These are phyloP conservation scores for Hypocreales sp. DNA, from an alignment of 2,329 filamentous ascomycete species.

Conservation along the genomic window DNA sequence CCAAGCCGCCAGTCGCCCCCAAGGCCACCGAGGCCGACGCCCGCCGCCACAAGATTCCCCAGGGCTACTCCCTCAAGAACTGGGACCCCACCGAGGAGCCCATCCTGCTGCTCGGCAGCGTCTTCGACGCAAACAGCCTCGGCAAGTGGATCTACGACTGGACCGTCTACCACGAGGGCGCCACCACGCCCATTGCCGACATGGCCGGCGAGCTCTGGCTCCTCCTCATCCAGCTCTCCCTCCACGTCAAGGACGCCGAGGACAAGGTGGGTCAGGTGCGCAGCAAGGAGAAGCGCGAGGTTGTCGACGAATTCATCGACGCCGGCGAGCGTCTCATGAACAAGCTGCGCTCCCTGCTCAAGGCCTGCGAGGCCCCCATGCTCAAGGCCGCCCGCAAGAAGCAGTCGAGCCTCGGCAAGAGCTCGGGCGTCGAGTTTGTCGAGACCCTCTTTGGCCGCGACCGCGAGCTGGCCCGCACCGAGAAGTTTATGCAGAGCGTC, in stretches of 20 bases:
- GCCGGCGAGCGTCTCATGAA: slow-evolving; percentile 76
- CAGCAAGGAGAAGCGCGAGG: slow-evolving; percentile 56
- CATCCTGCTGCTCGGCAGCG: slow-evolving; percentile 84
- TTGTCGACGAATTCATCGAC: slow-evolving; percentile 81
- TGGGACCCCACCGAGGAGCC: slow-evolving; percentile 93
- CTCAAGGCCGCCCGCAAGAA: slow-evolving; percentile 71
- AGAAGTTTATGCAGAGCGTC: slow-evolving; percentile 83
- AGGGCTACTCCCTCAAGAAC: slow-evolving; percentile 91
- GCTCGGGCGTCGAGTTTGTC: slow-evolving; percentile 87
- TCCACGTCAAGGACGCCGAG: slow-evolving; percentile 84
- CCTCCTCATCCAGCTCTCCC: slow-evolving; percentile 80
- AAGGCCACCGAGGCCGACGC: slow-evolving; percentile 46
- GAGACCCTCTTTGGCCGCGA: slow-evolving; percentile 90
- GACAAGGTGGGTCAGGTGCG: slow-evolving; percentile 61
- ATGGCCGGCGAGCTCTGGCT: slow-evolving; percentile 93
- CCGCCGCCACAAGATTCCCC: slow-evolving; percentile 57
- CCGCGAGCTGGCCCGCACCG: slow-evolving; percentile 74
- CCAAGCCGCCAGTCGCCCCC: slow-evolving; percentile 16
- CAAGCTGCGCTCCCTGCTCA: slow-evolving; percentile 74
- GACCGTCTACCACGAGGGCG: slow-evolving; percentile 83
- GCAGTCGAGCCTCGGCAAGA: slow-evolving; percentile 61
- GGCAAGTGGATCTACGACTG: slow-evolving; percentile 99
- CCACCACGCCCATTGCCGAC: slow-evolving; percentile 70
- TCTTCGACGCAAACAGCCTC: slow-evolving; percentile 93
- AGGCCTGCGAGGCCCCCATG: slow-evolving; percentile 89